These are phyloP conservation scores for Penicillium sp. DNA, from an alignment of 2,329 filamentous ascomycete species.

Conservation along the genomic window DNA sequence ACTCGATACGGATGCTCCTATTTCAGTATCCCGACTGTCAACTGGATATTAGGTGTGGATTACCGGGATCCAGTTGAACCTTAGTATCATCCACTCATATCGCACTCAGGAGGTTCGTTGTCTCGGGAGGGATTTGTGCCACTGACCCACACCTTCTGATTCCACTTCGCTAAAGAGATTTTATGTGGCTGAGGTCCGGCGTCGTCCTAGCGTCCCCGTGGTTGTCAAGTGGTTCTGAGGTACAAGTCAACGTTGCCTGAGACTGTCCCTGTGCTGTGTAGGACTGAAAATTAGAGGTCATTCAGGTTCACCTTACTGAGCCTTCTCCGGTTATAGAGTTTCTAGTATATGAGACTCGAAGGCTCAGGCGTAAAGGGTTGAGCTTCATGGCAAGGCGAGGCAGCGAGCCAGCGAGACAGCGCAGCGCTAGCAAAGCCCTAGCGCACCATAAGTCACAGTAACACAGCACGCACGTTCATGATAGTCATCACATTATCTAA, in stretches of 20 bases:
- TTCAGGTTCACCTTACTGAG: not conserved
- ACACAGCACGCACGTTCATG: not conserved
- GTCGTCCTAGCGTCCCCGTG: not conserved
- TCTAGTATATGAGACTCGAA: not conserved
- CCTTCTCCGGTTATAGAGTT: not conserved
- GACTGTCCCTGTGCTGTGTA: not conserved
- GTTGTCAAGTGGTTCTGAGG: not conserved
- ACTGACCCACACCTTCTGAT: not conserved
- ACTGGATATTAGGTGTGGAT: not conserved
- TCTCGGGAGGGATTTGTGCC: conserved; percentile 3
- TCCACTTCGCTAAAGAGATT: not conserved
- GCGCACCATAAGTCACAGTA: not conserved
- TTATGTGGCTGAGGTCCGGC: conserved; percentile 1
- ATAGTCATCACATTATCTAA: not conserved
- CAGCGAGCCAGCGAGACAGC: not conserved
- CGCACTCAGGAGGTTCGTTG: conserved; percentile 4
- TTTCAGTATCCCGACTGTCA: not conserved
- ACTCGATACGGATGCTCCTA: not conserved
- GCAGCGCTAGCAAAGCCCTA: not conserved
- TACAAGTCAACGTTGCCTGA: not conserved
- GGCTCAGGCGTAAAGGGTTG: too few relatives aligned
- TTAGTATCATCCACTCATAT: conserved; percentile 3
- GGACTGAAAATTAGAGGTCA: not conserved
- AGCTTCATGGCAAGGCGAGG: not conserved
- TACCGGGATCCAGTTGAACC: conserved; percentile 1